Conservation (phyloP, 371 early-diverging fungal genomes). For the Mortierella sp. region DNA sequence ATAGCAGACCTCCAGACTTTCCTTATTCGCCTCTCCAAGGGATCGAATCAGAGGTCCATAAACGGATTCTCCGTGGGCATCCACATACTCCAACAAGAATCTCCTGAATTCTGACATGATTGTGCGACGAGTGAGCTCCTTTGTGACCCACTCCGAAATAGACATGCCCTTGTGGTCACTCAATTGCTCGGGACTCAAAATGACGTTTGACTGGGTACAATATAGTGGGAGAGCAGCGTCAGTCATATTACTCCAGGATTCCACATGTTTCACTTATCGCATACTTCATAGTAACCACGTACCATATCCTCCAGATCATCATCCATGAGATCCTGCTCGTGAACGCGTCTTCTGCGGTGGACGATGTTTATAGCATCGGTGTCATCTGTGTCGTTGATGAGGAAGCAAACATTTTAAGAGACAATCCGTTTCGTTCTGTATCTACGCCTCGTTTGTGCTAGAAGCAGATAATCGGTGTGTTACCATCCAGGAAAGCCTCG, state of each 20-base stretch:
- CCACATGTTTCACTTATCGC: background rate
- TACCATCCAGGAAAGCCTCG: conserved; percentile 86
- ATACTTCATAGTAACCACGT: conserved; percentile 17
- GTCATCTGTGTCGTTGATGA: conserved; percentile 55
- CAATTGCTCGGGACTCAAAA: conserved; percentile 62
- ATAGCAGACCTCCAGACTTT: conserved; percentile 92
- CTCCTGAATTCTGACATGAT: conserved; percentile 88
- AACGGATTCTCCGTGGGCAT: conserved; percentile 88
- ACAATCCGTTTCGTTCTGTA: too few species aligned
- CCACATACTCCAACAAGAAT: conserved; percentile 88
- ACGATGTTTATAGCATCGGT: conserved; percentile 63
- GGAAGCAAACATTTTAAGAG: too few species aligned
- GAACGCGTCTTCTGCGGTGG: conserved; percentile 70
- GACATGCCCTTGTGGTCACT: conserved; percentile 61
- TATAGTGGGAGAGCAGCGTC: background rate
- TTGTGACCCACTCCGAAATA: conserved; percentile 82
- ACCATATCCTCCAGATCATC: conserved; percentile 73
- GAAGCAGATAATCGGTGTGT: conserved; percentile 29
- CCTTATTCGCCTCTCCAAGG: conserved; percentile 92
- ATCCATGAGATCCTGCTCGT: conserved; percentile 67
- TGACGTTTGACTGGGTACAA: conserved; percentile 60
- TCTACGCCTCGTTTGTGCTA: conserved; percentile 55
- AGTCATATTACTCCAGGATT: too few species aligned
- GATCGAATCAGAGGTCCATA: conserved; percentile 92
- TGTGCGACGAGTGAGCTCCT: conserved; percentile 82